phyloP scores from a whole-genome alignment of 768 basidiomycete species.

The Collybiopsis confluens region DNA sequence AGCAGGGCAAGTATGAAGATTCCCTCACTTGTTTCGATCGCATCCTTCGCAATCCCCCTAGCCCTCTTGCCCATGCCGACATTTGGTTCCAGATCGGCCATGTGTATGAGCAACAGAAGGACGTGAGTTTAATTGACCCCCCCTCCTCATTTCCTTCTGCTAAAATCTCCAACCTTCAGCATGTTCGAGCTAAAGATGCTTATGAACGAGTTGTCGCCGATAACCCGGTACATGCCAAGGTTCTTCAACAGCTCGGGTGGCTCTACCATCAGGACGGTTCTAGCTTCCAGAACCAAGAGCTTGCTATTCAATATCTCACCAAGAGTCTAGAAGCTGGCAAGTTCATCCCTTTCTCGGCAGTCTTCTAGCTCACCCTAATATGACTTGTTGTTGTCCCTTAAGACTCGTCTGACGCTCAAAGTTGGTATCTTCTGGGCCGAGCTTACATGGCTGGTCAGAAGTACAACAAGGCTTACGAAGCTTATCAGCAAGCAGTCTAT shows the following conservation, averaged over 20 bases:
- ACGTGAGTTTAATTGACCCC: no score
- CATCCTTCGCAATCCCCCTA: slow-evolving; percentile 93
- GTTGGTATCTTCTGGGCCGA: slow-evolving; percentile 97
- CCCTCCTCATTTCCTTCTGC: no score
- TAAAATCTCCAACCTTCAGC: slow-evolving; percentile 46
- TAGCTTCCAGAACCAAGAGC: slow-evolving; percentile 92
- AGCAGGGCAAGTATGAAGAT: slow-evolving; percentile 90
- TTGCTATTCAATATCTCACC: slow-evolving; percentile 89
- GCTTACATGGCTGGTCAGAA: slow-evolving; percentile 99
- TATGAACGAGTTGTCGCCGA: slow-evolving; percentile 94
- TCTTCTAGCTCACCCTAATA: no score
- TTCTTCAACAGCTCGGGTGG: slow-evolving; percentile 97
- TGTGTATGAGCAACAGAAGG: slow-evolving; percentile 95
- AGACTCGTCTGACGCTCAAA: slow-evolving; percentile 96
- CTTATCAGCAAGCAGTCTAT: slow-evolving; percentile 98
- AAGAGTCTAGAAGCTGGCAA: slow-evolving; percentile 92
- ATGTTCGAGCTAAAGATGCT: slow-evolving; percentile 85
- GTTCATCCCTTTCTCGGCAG: no score
- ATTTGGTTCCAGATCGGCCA: slow-evolving; percentile 99
- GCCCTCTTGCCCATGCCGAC: slow-evolving; percentile 92
- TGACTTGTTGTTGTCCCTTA: no score
- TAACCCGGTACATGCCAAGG: slow-evolving; percentile 93
- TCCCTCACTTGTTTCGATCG: slow-evolving; percentile 92
- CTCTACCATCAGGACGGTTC: slow-evolving; percentile 95
- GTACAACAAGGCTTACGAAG: slow-evolving; percentile 99